Conservation (phyloP, 495 filamentous ascomycete genomes). For the Copromyces sp. region DNA sequence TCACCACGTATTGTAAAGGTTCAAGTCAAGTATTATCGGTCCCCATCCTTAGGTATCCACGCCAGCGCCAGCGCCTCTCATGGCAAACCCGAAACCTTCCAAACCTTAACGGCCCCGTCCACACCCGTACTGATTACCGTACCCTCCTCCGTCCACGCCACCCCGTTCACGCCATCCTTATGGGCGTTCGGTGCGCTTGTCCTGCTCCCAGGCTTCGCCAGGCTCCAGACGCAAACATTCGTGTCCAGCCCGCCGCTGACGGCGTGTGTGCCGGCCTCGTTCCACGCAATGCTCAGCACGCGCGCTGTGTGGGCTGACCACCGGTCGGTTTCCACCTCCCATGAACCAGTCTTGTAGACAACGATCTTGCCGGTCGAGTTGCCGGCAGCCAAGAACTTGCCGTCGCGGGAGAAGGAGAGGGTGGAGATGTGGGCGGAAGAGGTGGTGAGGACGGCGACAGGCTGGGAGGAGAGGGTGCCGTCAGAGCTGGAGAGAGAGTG, state of each 20-base stretch:
- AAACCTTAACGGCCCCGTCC: constrained; percentile 85
- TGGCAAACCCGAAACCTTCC: constrained; percentile 60
- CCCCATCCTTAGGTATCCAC: not conserved
- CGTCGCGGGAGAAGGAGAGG: constrained; percentile 69
- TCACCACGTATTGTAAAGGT: no score
- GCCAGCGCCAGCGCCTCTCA: constrained; percentile 13
- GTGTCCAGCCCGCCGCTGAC: constrained; percentile 83
- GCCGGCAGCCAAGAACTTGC: constrained; percentile 66
- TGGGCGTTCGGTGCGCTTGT: constrained; percentile 75
- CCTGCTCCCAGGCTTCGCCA: constrained; percentile 70
- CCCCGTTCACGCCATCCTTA: constrained; percentile 88
- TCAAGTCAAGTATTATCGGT: not conserved
- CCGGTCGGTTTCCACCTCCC: constrained; percentile 55
- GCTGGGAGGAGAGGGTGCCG: constrained; percentile 30
- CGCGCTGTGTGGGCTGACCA: constrained; percentile 91
- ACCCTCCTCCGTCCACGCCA: constrained; percentile 66
- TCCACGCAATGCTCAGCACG: constrained; percentile 78
- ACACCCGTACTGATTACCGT: constrained; percentile 71
- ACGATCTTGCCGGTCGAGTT: constrained; percentile 77
- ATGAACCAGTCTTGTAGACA: constrained; percentile 55
- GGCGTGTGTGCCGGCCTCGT: constrained; percentile 59
- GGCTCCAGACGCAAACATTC: constrained; percentile 84
- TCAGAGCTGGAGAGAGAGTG: constrained; percentile 45
- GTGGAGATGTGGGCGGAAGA: constrained; percentile 50
- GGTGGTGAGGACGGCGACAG: constrained; percentile 35